A percentile compares a stretch with the other conserved stretches of the same genome.
Evolutionary conservation across 1,284 basidiomycete species (phyloP).

Genomic region (Ceratobasidium sp.): DNA sequence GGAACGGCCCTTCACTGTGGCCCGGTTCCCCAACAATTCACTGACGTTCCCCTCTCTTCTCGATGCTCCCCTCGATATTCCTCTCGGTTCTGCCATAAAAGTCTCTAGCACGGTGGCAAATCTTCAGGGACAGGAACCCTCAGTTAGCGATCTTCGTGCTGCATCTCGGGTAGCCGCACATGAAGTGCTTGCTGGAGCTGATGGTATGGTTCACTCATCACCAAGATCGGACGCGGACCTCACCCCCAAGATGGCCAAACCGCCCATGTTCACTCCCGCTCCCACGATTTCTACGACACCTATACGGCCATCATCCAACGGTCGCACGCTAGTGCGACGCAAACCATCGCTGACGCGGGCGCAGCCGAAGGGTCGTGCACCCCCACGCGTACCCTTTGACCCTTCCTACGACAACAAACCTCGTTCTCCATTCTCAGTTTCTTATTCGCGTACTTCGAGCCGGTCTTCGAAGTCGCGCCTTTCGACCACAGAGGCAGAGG

Average conservation of each 20-base stretch:
- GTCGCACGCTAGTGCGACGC: slow-evolving; percentile 9
- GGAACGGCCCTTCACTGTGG: not conserved
- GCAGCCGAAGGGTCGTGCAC: slow-evolving; percentile 28
- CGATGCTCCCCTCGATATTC: not conserved
- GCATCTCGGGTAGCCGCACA: not conserved
- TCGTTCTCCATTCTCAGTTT: slow-evolving; percentile 32
- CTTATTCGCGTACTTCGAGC: slow-evolving; percentile 37
- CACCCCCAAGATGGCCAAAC: slow-evolving; percentile 25
- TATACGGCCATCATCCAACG: not conserved
- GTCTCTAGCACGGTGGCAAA: slow-evolving; percentile 8
- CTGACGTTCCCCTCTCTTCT: not conserved
- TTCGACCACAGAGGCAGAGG: slow-evolving; percentile 12
- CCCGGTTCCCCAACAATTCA: not conserved
- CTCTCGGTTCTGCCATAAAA: not conserved
- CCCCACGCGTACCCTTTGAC: slow-evolving; percentile 29
- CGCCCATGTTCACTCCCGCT: slow-evolving; percentile 22
- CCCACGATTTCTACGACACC: not conserved
- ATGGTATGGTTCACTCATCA: not conserved
- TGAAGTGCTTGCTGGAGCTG: not conserved
- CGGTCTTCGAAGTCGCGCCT: slow-evolving; percentile 31
- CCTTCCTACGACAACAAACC: slow-evolving; percentile 29
- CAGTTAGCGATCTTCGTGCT: not conserved
- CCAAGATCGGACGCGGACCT: not conserved
- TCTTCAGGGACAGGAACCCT: slow-evolving; percentile 6
- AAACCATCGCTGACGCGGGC: slow-evolving; percentile 39